Evolutionary conservation across 306 rosid species (phyloP).

Genomic region (Crotalaria pallida): DNA sequence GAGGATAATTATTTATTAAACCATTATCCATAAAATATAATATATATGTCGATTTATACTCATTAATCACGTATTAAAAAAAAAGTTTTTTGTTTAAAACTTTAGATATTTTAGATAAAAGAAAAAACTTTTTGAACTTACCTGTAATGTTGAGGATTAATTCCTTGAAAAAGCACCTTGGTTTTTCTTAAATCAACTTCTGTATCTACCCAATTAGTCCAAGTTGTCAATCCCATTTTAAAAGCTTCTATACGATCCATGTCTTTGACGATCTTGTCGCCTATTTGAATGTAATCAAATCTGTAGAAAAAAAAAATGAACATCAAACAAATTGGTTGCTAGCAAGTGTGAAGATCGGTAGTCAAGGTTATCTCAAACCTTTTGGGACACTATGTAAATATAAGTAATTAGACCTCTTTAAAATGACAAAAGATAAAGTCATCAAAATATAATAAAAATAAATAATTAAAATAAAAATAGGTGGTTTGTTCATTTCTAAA

Average conservation of each 20-base stretch:
- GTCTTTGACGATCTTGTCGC: slow-evolving; percentile 38
- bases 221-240: slow-evolving; percentile 46
- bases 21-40: no score
- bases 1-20: no score
- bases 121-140: slow-evolving; percentile 11
- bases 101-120: background rate
- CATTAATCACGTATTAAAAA: no score
- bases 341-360: background rate
- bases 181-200: slow-evolving; percentile 42
- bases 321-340: background rate
- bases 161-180: slow-evolving; percentile 58
- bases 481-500: no score
- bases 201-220: slow-evolving; percentile 65
- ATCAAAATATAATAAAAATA: no score
- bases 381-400: no score
- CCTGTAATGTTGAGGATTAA: slow-evolving; percentile 66
- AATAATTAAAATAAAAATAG: no score
- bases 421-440: no score
- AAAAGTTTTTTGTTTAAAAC: no score
- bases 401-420: no score
- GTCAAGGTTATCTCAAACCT: no score
- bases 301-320: slow-evolving; percentile 30
- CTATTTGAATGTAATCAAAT: slow-evolving; percentile 66
- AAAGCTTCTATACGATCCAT: slow-evolving; percentile 75
- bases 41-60: no score